Evolutionary conservation across 1,284 basidiomycete species (phyloP), one percentile per base, ranked within the genome.

Genomic region (Sanghuangporus baumii): DNA sequence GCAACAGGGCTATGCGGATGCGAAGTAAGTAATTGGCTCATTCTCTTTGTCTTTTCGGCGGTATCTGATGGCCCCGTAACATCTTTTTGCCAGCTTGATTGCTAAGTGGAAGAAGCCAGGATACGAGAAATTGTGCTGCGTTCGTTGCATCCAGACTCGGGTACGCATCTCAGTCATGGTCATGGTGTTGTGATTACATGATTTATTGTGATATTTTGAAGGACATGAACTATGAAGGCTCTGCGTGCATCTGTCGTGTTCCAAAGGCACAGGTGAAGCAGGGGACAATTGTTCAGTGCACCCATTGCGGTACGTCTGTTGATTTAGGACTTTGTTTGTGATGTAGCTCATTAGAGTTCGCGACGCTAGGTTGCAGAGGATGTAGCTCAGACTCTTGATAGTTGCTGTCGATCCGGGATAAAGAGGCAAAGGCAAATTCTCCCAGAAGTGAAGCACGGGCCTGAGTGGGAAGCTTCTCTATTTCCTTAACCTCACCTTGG

Each of bases 141-240:
- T 98, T 56, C 82, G 97, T 56, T 99, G 97, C 76, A 98, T 99
- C 62, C 96, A 98, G 77, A 94, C 94, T 2, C 86, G 86, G 75
- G 94, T 92, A 69, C 63, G 83, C 73, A 46, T 26, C 52, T 36
- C 31, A 31, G 52, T 37, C 51, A 31, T 40, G 47, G 60, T 46
- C 1, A 46, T 12, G 12, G 6, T 41, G 6, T 46, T 66, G 61
- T 55, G 51, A 62, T 66, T 65, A 46, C 11, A 46, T 65, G 43
- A 41, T 64, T 69, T 63, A 68, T 23, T 71, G 41, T 50, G 51
- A 38, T 37, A 48, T 14, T 51, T 43, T 63, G 41, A 36, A 95
- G 91, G 97, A 98, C 74, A 98, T 98, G 95, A 99, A 98, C 78
- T 98, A 98, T 72, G 91, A 96, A 79, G 97, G 97, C 6, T 97